These are phyloP conservation scores for Leccinum pachyderme DNA, from an alignment of 1,284 basidiomycete genomes.

Conservation along the genomic window DNA sequence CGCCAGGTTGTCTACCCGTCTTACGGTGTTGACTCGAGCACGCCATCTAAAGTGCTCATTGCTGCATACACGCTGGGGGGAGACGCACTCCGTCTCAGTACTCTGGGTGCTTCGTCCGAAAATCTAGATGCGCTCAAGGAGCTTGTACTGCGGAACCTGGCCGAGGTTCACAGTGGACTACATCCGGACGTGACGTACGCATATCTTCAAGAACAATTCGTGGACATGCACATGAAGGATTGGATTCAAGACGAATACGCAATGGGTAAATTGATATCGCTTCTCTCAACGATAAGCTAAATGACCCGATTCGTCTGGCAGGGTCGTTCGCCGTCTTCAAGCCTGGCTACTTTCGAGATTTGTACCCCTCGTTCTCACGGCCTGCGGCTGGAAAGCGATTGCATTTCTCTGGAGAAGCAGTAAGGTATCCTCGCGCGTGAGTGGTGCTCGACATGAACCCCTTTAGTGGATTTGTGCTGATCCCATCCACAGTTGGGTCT, in stretches of 20 bases:
- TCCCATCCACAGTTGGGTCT: background rate
- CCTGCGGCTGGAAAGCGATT: conserved; percentile 12
- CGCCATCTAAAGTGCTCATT: conserved; percentile 20
- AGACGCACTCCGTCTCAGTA: conserved; percentile 3
- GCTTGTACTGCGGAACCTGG: too few relatives aligned
- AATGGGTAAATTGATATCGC: too few relatives aligned
- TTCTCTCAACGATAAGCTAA: too few relatives aligned
- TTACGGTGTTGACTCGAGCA: conserved; percentile 26
- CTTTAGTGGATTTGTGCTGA: too few relatives aligned
- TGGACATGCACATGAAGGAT: too few relatives aligned
- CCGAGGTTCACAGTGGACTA: too few relatives aligned
- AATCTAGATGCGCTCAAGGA: too few relatives aligned
- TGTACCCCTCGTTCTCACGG: conserved; percentile 2
- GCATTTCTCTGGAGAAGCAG: conserved; percentile 21
- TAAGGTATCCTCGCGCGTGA: conserved; percentile 17
- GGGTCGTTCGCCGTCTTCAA: background rate
- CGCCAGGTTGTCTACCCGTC: conserved; percentile 31
- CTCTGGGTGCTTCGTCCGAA: conserved; percentile 1
- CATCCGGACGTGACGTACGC: too few relatives aligned
- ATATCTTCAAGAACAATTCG: too few relatives aligned
- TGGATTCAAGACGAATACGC: too few relatives aligned
- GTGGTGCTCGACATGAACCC: background rate
- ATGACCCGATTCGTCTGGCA: too few relatives aligned
- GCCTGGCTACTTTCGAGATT: too few relatives aligned
- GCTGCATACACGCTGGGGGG: conserved; percentile 5